These are phyloP conservation scores for Anethum foeniculum DNA, from an alignment of 140 eudicot genomes.

Conservation along the genomic window DNA sequence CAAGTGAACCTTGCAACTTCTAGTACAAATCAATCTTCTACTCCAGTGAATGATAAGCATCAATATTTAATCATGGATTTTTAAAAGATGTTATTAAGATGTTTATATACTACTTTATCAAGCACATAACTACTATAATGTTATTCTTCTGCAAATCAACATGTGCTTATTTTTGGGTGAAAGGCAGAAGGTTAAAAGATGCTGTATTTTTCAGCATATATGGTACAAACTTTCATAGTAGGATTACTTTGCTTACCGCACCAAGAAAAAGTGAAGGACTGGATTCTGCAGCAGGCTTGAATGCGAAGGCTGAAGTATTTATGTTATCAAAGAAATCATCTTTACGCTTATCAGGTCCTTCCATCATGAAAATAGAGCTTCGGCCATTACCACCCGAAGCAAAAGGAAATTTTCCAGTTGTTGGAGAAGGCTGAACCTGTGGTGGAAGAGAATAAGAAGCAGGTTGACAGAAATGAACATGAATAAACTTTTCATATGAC, in stretches of 20 bases:
- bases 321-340: constrained; percentile 39
- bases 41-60: not conserved
- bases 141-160: not conserved
- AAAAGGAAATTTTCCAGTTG: constrained; percentile 66
- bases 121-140: not conserved
- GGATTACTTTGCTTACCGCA: constrained; percentile 39
- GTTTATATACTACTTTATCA: not conserved
- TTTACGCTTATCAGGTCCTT: constrained; percentile 36
- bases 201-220: not conserved
- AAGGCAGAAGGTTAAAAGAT: not conserved
- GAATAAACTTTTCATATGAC: not conserved
- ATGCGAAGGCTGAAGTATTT: constrained; percentile 46
- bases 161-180: not conserved
- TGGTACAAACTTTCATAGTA: not conserved
- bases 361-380: constrained; percentile 32
- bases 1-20: not conserved
- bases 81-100: not conserved
- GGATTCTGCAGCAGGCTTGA: constrained; percentile 50
- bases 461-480: not conserved
- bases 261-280: constrained; percentile 30
- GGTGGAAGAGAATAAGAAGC: constrained; percentile 8
- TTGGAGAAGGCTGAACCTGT: constrained; percentile 87
- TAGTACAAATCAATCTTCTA: not conserved
- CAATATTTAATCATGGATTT: not conserved
- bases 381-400: constrained; percentile 31